Evolutionary conservation across 1,284 basidiomycete genomes (phyloP), one percentile per base, ranked within the genome.

Genomic region (Ustilago loliicola): DNA sequence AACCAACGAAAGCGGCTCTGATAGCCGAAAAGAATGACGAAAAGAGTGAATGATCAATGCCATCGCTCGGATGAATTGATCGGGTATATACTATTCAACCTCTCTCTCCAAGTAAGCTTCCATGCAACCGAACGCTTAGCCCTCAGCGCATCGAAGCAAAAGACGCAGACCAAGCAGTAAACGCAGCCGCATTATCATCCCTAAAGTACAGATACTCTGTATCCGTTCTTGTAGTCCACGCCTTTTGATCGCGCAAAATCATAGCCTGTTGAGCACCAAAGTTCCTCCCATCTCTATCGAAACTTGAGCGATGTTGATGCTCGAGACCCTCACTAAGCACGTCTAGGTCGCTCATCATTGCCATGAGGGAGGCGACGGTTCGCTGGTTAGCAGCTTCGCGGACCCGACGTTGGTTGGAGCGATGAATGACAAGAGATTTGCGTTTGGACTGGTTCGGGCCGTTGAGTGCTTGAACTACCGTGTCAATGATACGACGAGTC

Each of bases 261-360:
- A 84, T 84, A 13, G 83, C 83, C 60, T 84, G 83, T 42, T 84
- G 83, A 10, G 83, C 83, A 3, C 79, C 83, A 65, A 80, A 78
- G 65, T 84, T 83, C 32, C 81, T 62, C 25, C 77, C 74, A 51
- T 81, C 76, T 19, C 83, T 58, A 21, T 84, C 83, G 38, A 84
- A 84, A 30, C 66, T 66, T n/a, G 72, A 61, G 19, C 77, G 64
- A 21, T 72, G 63, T 51, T 77, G 75, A 27, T 68, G 65, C 45
- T 84, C 81, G 30, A 84, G 59, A 1, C 79, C 80, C n/a, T 82
- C 79, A 42, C 77, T 66, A 8, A 83, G 77, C 17, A 74, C 25
- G 60, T 84, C 81, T 30, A 84, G 67, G 30, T 84, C 83, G 36
- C 77, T 70, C 61, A 84, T 65, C 68, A 84, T 83, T 11, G 82